Base-by-base conservation (phyloP, 1,284 basidiomycete genomes). In the Stereum hirsutum region DNA sequence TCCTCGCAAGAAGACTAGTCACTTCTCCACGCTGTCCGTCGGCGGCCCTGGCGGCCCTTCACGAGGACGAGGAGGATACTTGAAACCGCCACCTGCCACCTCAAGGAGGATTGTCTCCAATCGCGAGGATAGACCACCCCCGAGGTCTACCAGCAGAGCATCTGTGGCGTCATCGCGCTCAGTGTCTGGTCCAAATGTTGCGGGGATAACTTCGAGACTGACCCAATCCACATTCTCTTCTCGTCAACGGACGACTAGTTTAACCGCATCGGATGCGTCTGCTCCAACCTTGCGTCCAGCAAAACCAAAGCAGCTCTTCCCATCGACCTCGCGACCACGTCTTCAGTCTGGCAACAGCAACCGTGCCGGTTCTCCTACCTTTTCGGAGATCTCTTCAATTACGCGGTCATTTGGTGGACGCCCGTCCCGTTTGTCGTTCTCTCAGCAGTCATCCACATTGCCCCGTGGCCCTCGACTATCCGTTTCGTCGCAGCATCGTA, bases 171-270 rank as follows among this genome's bases (percentile, higher is more conserved):
- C 74, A 2, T 61, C 67, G 35, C 70, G 78, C 38, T 77, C 78
- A 12, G 69, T 73, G 5, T 80, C 78, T 11, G 74, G 76, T 21
- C 68, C 72, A 10, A 57, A 66, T 47, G 60, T 53, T 34, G 46
- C 59, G 31, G 47, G 59, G 15, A 45, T 54, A 23, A 54, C 57
- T 21, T 57, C 66, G 6, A 59, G 74, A 14, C 44, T 84, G 26
- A 71, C 74, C 49, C 67, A 66, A 17, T 72, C 86, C 2, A 89
- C 86, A 3, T 88, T 79, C 58, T 73, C 86, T 30, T 89, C 86
- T n/a, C 74, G 86, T 25, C 87, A 89, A 53, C 70, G 87, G 23
- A 87, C 84, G 15, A 62, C 68, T 28, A 88, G 86, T 55, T 58
- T 81, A 34, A 70, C 75, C 0, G 68, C 70, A 2, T 58, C 49